Conservation (phyloP, 2,329 filamentous ascomycete species). For the Paraphoma chrysanthemicola region DNA sequence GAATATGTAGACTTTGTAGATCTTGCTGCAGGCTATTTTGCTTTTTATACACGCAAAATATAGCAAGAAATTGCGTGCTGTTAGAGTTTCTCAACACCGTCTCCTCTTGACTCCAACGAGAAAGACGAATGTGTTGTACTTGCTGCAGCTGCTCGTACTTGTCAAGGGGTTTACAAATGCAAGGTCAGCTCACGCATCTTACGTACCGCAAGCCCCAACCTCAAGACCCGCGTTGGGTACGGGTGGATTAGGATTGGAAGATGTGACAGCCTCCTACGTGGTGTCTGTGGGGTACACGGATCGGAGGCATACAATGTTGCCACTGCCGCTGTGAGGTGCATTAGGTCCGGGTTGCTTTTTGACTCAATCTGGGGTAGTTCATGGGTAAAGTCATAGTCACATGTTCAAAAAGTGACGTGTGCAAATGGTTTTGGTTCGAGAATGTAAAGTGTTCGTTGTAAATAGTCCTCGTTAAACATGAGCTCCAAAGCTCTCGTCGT, state of each 20-base stretch:
- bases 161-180: background rate
- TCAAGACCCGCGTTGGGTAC: background rate
- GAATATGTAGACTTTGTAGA: background rate
- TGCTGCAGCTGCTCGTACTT: background rate
- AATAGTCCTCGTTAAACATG: background rate
- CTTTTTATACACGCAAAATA: background rate
- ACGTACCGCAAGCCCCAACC: background rate
- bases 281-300: slow-evolving; percentile 3
- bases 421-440: too few species aligned
- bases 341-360: background rate
- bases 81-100: background rate
- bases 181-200: background rate
- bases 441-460: too few species aligned
- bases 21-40: background rate
- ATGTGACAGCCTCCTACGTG: slow-evolving; percentile 3
- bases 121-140: background rate
- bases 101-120: too few species aligned
- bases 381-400: background rate
- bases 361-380: too few species aligned
- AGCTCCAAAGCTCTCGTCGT: background rate
- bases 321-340: background rate
- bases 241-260: background rate
- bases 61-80: background rate
- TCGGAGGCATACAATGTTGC: background rate
- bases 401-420: background rate